phyloP scores from a whole-genome alignment of 2,329 filamentous ascomycete genomes.

The Fusarium odoratissimum region DNA sequence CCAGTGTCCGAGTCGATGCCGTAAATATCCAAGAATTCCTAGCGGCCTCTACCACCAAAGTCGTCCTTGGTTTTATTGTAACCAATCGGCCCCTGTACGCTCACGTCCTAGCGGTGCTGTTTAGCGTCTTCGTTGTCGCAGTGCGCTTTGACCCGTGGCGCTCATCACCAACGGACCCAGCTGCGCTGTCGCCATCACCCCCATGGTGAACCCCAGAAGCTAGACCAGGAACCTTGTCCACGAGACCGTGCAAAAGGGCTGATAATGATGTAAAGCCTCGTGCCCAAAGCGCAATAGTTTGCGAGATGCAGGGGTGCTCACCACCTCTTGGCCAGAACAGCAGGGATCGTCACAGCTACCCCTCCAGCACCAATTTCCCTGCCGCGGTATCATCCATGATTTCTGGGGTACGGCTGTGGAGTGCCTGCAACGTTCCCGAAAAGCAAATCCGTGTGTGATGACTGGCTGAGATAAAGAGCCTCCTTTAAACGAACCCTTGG shows the following conservation, averaged over 20 bases:
- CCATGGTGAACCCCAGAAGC: background rate
- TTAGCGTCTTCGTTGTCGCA: background rate
- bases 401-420: slow-evolving; percentile 26
- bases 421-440: background rate
- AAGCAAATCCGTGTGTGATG: slow-evolving; percentile 14
- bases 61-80: background rate
- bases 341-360: background rate
- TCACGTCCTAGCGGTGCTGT: background rate
- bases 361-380: slow-evolving; percentile 20
- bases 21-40: background rate
- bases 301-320: slow-evolving; percentile 28
- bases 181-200: background rate
- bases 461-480: slow-evolving; percentile 21
- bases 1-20: background rate
- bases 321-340: background rate
- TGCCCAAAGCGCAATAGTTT: slow-evolving; percentile 27
- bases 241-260: background rate
- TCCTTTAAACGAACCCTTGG: slow-evolving; percentile 9
- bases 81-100: background rate
- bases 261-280: slow-evolving; percentile 11
- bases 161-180: background rate
- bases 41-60: background rate
- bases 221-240: slow-evolving; percentile 3
- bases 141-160: slow-evolving; percentile 19
- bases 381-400: background rate